Percentiles rank a stretch among this genome's conserved stretches.
These are phyloP conservation scores for Linaria vulgaris DNA, from an alignment of 257 asterid species.

Conservation along the genomic window DNA sequence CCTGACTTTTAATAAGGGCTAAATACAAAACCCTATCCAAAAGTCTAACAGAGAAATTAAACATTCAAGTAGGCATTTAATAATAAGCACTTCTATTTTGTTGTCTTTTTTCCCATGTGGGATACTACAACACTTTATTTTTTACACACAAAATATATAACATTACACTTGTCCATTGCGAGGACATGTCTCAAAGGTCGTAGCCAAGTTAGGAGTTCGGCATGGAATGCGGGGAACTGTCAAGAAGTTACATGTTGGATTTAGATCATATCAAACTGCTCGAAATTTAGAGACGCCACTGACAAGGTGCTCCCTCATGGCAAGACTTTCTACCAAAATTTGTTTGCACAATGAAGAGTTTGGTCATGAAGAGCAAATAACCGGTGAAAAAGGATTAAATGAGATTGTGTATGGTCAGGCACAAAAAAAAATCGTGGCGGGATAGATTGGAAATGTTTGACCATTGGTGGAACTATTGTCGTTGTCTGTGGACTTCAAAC, in stretches of 20 bases:
- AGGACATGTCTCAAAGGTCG: conserved; percentile 95
- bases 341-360: conserved; percentile 20
- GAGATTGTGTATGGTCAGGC: conserved; percentile 28
- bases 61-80: too few relatives aligned
- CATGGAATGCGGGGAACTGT: conserved; percentile 99
- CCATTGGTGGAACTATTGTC: conserved; percentile 70
- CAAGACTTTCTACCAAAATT: conserved; percentile 45
- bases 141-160: too few relatives aligned
- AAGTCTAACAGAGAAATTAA: too few relatives aligned
- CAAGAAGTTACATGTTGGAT: conserved; percentile 79
- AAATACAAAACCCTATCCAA: too few relatives aligned
- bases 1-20: too few relatives aligned
- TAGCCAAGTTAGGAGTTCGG: conserved; percentile 90
- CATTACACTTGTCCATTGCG: conserved; percentile 71
- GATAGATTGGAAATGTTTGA: conserved; percentile 62
- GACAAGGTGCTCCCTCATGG: conserved; percentile 50
- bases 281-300: conserved; percentile 41
- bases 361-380: conserved; percentile 32
- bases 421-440: conserved; percentile 33
- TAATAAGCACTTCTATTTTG: too few relatives aligned
- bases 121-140: too few relatives aligned
- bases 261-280: conserved; percentile 69
- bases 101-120: too few relatives aligned
- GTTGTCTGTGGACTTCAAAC: conserved; percentile 66
- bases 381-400: conserved; percentile 32